Conservation (phyloP, 805 yeast species). For the Torulaspora franciscae region DNA sequence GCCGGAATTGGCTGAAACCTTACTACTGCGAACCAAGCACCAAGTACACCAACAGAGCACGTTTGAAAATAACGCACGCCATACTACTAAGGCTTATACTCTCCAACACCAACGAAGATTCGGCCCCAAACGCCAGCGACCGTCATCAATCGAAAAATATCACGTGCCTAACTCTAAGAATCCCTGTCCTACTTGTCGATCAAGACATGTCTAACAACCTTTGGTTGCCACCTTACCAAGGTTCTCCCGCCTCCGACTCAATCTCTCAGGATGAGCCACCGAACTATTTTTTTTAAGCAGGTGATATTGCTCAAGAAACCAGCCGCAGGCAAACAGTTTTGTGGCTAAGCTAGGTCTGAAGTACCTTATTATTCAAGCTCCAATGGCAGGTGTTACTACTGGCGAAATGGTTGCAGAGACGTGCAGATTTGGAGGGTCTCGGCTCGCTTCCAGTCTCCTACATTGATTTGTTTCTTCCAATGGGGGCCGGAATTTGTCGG, state of each 20-base stretch:
- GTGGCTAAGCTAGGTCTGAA: constrained; percentile 37
- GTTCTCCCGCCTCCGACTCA: neutral
- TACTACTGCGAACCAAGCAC: constrained; percentile 18
- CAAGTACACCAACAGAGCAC: constrained; percentile 9
- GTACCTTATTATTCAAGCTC: constrained; percentile 49
- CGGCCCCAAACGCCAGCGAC: neutral
- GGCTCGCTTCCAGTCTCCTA: constrained; percentile 41
- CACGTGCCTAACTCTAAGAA: constrained; percentile 8
- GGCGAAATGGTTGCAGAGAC: constrained; percentile 42
- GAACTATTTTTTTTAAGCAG: too few species aligned
- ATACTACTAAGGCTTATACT: constrained; percentile 9
- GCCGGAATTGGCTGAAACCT: constrained; percentile 14
- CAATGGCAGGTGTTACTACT: constrained; percentile 57
- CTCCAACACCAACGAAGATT: neutral
- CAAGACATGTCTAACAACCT: constrained; percentile 14
- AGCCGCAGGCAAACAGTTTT: too few species aligned
- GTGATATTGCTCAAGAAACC: too few species aligned
- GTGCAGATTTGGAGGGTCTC: constrained; percentile 45
- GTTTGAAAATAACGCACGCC: constrained; percentile 20
- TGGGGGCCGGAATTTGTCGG: constrained; percentile 10
- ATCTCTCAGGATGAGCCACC: constrained; percentile 6
- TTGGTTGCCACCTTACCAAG: constrained; percentile 11
- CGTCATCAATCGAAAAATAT: neutral
- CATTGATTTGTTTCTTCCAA: constrained; percentile 25
- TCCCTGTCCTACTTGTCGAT: constrained; percentile 19